These are phyloP conservation scores for Stylonectria norvegica DNA, from an alignment of 2,329 filamentous ascomycete genomes.

Conservation along the genomic window DNA sequence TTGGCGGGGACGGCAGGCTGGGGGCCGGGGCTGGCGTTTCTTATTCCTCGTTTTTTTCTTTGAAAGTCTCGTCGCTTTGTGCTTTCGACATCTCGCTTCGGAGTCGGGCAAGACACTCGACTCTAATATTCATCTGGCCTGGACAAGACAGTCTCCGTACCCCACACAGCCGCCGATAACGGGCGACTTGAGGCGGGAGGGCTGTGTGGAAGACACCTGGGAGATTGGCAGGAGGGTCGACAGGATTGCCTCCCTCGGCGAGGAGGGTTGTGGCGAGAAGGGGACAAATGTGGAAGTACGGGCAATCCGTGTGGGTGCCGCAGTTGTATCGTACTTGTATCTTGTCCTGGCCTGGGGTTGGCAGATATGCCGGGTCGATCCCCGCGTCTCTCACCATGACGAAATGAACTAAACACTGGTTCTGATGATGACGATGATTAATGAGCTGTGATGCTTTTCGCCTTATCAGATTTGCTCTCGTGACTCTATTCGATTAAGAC, in stretches of 20 bases:
- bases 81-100: conserved; percentile 1
- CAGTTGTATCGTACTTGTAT: conserved; percentile 25
- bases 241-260: conserved; percentile 9
- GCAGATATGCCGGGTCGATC: background rate
- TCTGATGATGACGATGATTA: conserved; percentile 2
- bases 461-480: no score
- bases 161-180: conserved; percentile 23
- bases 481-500: no score
- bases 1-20: conserved; percentile 18
- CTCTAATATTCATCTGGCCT: conserved; percentile 21
- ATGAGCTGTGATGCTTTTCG: background rate
- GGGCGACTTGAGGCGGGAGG: conserved; percentile 12
- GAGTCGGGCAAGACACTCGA: conserved; percentile 10
- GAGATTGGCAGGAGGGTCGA: conserved; percentile 26
- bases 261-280: conserved; percentile 6
- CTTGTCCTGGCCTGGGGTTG: conserved; percentile 8
- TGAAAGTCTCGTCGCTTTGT: conserved; percentile 16
- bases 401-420: conserved; percentile 12
- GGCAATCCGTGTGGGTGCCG: conserved; percentile 5
- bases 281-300: conserved; percentile 4
- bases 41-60: conserved; percentile 15
- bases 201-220: conserved; percentile 1
- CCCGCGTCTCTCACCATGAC: conserved; percentile 8
- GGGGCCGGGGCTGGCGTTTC: conserved; percentile 23
- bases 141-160: conserved; percentile 18